These are phyloP conservation scores for Sporothrix pseudoabietina DNA, from an alignment of 2,329 filamentous ascomycete genomes.

Conservation along the genomic window DNA sequence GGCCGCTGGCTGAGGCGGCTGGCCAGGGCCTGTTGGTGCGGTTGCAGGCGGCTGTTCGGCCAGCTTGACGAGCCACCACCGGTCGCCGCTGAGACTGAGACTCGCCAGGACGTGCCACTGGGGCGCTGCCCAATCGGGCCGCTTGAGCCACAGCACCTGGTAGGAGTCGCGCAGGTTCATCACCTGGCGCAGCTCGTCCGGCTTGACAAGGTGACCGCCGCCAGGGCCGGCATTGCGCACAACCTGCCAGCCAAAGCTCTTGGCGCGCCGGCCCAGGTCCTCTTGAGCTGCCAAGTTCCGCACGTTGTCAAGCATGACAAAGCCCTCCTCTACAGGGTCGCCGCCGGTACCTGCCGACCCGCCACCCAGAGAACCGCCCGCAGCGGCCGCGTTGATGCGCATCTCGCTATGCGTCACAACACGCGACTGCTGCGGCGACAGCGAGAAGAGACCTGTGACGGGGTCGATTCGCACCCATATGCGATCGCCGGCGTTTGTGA, in stretches of 20 bases:
- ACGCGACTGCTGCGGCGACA: constrained; percentile 66
- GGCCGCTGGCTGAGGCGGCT: not conserved
- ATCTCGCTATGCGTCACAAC: constrained; percentile 61
- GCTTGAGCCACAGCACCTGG: constrained; percentile 69
- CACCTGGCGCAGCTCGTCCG: constrained; percentile 59
- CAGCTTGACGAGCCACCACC: constrained; percentile 75
- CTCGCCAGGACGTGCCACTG: constrained; percentile 71
- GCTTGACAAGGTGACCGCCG: constrained; percentile 45
- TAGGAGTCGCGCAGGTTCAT: constrained; percentile 65
- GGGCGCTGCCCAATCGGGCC: constrained; percentile 67
- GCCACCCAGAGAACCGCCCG: not conserved
- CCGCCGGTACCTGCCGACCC: not conserved
- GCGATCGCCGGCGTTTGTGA: constrained; percentile 61
- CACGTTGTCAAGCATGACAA: constrained; percentile 60
- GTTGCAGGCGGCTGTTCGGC: constrained; percentile 44
- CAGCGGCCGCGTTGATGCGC: constrained; percentile 57
- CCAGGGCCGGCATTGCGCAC: constrained; percentile 46
- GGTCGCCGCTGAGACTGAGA: constrained; percentile 71
- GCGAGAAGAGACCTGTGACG: constrained; percentile 72
- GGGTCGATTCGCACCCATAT: constrained; percentile 71
- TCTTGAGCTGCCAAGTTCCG: constrained; percentile 64
- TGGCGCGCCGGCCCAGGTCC: constrained; percentile 61
- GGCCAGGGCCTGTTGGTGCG: not conserved
- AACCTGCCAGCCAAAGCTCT: constrained; percentile 65
- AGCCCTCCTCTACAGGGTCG: constrained; percentile 60